Evolutionary conservation across 202 grass and related monocot genomes (phyloP), one percentile per base, ranked within the genome.

Genomic region (Eragrostis tef): DNA sequence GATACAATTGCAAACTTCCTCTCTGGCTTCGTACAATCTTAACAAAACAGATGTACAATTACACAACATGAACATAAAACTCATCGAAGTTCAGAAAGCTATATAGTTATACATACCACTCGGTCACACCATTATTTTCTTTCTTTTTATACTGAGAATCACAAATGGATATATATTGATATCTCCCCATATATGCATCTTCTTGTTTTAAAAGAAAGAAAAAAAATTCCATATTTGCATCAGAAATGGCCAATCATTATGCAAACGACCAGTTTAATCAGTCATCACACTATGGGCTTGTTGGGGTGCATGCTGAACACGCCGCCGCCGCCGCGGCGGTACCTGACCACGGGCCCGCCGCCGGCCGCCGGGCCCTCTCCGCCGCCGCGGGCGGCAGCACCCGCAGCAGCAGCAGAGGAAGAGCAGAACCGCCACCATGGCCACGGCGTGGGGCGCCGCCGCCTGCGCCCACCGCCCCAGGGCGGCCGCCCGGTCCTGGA

Each of bases 271-370:
- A 11, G 9, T 41, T 41, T 49, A 14, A 5, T 41, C 60, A 4
- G 3, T 15, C 13, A 72, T 56, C 62, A 73, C 56, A 89, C 9
- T 11, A 92, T 39, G n/a, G 80, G 47, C 2, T 87, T 89, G 15
- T 84, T 81, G 9, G 83, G 86, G 62, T 89, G 86, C 75, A 91
- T 48, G 71, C 83, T 92, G 73, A 89, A 92, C 16, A 89, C 45
- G 5, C 87, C 4, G 6, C 58, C 50, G 50, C 29, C 43, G 46
- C 26, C 2, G 25, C 76, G 46, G 34, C 77, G 74, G 58, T 81
- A 82, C 9, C 6, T 81, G 20, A 87, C 39, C 68, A 92, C 83
- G 8, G 83, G 90, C 58, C 90, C 83, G 58, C 79, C 67, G 6
- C 4, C 61, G 57, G 9, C 2, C 34, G n/a, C 84, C 69, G 48